Percentiles rank a stretch among this genome's conserved stretches.
These are phyloP conservation scores for Nannochloris sp. DNA, from an alignment of 139 green algal species.

Conservation along the genomic window DNA sequence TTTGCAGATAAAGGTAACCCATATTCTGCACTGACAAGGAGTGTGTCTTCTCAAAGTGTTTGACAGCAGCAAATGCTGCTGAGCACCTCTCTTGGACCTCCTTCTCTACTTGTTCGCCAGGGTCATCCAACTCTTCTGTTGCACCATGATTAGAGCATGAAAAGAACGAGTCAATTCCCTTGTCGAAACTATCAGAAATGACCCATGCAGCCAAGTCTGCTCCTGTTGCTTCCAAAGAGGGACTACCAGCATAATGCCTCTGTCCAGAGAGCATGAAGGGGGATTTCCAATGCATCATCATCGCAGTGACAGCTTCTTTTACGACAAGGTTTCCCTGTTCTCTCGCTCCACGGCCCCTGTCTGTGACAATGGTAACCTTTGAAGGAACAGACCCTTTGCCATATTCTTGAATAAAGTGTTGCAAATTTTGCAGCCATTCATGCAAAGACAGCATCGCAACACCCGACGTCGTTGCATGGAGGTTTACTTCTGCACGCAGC, in stretches of 20 bases:
- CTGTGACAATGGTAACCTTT: conserved; percentile 29
- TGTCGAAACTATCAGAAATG: conserved; percentile 34
- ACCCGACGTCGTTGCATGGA: conserved; percentile 74
- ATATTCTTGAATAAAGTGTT: conserved; percentile 18
- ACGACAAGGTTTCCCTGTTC: conserved; percentile 83
- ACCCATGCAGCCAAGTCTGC: conserved; percentile 54
- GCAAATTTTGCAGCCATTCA: conserved; percentile 56
- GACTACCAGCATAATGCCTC: conserved; percentile 32
- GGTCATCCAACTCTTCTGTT: conserved; percentile 10
- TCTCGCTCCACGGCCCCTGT: conserved; percentile 38
- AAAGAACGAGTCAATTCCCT: conserved; percentile 56
- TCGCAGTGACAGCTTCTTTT: conserved; percentile 67
- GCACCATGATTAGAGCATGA: conserved; percentile 38
- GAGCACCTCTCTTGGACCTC: conserved; percentile 34
- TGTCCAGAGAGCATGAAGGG: conserved; percentile 51
- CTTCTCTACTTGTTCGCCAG: not conserved
- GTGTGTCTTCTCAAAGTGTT: conserved; percentile 30
- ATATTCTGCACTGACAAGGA: conserved; percentile 55
- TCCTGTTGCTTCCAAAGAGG: conserved; percentile 39
- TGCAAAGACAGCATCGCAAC: conserved; percentile 76
- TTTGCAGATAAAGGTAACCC: conserved; percentile 51
- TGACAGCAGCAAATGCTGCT: conserved; percentile 25
- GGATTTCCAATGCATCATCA: conserved; percentile 57
- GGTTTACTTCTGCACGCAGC: conserved; percentile 52
- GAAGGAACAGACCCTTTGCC: conserved; percentile 11